A percentile compares a stretch with the other conserved stretches of the same genome.
phyloP scores from a whole-genome alignment of 164 flowering plant species.

The Annona cherimola region DNA sequence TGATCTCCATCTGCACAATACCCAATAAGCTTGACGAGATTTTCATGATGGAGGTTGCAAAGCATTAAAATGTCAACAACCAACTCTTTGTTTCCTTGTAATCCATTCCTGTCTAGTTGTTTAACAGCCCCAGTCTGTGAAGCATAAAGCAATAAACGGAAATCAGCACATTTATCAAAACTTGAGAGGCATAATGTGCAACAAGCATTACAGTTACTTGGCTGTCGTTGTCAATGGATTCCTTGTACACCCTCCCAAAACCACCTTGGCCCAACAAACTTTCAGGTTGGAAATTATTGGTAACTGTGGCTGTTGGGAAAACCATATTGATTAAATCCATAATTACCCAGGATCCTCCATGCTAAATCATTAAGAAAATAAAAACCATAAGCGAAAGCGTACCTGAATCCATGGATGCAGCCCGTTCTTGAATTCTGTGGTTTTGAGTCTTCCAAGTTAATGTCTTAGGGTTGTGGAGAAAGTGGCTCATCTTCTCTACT shows the following conservation, averaged over 20 bases:
- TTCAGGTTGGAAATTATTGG: constrained; percentile 62
- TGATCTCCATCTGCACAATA: constrained; percentile 85
- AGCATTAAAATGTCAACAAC: constrained; percentile 78
- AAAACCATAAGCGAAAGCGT: too few relatives aligned
- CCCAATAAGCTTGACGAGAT: constrained; percentile 69
- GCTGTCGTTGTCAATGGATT: constrained; percentile 33
- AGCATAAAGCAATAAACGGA: background rate
- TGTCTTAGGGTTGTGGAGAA: too few relatives aligned
- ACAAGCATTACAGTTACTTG: constrained; percentile 1
- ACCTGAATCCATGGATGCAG: too few relatives aligned
- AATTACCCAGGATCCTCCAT: too few relatives aligned
- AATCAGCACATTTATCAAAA: background rate
- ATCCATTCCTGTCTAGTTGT: constrained; percentile 70
- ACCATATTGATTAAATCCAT: too few relatives aligned
- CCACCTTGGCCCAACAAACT: constrained; percentile 74
- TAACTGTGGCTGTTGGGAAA: constrained; percentile 70
- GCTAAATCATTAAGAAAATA: too few relatives aligned
- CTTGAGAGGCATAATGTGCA: too few relatives aligned
- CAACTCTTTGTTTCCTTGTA: constrained; percentile 77
- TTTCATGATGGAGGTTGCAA: constrained; percentile 57
- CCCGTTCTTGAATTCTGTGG: too few relatives aligned
- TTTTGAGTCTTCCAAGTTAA: too few relatives aligned
- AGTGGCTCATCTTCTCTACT: too few relatives aligned
- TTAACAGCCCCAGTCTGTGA: constrained; percentile 61
- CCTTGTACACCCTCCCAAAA: constrained; percentile 71